A percentile compares a stretch with the other conserved stretches of the same genome.
Conservation (phyloP, 2,329 filamentous ascomycete genomes). For the Zymoseptoria brevis region DNA sequence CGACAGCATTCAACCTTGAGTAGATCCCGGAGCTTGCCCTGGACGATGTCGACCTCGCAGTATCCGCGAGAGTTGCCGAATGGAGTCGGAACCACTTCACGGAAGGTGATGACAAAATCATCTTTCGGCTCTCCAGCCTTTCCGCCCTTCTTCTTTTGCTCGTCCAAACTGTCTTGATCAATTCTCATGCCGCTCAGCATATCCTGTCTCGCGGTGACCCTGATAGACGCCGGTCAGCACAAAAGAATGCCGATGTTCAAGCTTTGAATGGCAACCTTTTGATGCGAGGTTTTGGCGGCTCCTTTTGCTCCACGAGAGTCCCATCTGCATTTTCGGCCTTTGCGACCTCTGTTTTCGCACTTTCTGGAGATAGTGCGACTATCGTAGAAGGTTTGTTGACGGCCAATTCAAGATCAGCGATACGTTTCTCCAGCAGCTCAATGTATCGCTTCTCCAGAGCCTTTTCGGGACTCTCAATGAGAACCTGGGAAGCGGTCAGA, state of each 20-base stretch:
- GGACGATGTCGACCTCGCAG: not conserved
- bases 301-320: not conserved
- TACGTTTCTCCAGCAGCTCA: slow-evolving; percentile 4
- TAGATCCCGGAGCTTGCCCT: not conserved
- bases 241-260: no score
- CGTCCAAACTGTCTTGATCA: not conserved
- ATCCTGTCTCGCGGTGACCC: no score
- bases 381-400: not conserved
- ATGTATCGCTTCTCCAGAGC: slow-evolving; percentile 3
- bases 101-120: not conserved
- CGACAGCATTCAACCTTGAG: not conserved
- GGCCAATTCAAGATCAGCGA: slow-evolving; percentile 1
- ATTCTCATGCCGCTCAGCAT: not conserved
- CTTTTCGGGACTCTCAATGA: not conserved
- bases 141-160: not conserved
- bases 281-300: not conserved
- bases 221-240: no score
- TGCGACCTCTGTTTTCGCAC: not conserved
- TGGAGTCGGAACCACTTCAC: not conserved
- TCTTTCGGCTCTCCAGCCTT: not conserved
- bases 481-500: no score
- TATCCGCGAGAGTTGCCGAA: not conserved
- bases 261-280: not conserved
- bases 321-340: not conserved
- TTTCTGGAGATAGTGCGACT: not conserved